phyloP scores from a whole-genome alignment of 1,284 basidiomycete species.

The Papiliotrema laurentii region DNA sequence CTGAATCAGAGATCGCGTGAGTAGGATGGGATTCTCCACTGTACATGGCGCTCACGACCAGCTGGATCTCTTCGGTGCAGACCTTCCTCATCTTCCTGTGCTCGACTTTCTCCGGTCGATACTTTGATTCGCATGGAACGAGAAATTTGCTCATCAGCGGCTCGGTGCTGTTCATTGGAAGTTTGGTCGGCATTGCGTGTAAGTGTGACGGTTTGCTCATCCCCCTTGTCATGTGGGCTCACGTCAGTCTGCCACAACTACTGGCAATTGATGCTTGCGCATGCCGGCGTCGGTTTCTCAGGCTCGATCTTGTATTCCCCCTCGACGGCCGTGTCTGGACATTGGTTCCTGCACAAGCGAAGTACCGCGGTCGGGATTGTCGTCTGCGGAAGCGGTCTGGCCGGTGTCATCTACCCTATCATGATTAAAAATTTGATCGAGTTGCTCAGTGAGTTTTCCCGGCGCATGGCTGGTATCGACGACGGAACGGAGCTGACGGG shows the following conservation, averaged over 20 bases:
- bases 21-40: too few species aligned
- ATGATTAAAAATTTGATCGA: slow-evolving; percentile 36
- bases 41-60: too few species aligned
- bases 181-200: slow-evolving; percentile 40
- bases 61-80: slow-evolving; percentile 40
- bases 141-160: slow-evolving; percentile 24
- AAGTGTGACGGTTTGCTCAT: slow-evolving; percentile 8
- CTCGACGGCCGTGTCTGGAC: slow-evolving; percentile 36
- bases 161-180: slow-evolving; percentile 22
- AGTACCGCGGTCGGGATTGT: slow-evolving; percentile 41
- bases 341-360: slow-evolving; percentile 42
- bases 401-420: slow-evolving; percentile 45
- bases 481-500: neutral
- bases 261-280: slow-evolving; percentile 44
- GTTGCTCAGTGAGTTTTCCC: slow-evolving; percentile 21
- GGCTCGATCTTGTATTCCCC: slow-evolving; percentile 40
- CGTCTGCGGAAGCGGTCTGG: slow-evolving; percentile 36
- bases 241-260: slow-evolving; percentile 35
- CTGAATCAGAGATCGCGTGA: slow-evolving; percentile 38
- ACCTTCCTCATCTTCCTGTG: slow-evolving; percentile 32
- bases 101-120: slow-evolving; percentile 36
- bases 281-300: slow-evolving; percentile 35
- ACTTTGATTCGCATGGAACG: slow-evolving; percentile 43
- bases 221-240: neutral
- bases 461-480: neutral